Base-by-base conservation (phyloP, 108 stramenopile genomes). In the Discostella pseudostelligera region DNA sequence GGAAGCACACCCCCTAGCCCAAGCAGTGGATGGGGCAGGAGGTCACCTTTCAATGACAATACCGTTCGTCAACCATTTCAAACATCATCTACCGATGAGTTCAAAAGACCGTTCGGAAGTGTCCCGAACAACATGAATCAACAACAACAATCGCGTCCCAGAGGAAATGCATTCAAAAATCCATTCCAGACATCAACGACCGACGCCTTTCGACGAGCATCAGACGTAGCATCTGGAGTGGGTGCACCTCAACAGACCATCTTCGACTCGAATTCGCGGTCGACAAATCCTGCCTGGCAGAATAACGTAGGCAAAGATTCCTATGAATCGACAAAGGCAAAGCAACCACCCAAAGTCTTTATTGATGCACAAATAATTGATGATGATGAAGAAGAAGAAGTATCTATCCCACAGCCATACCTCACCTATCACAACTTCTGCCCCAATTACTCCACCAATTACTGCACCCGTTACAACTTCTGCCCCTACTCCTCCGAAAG, bases 111-210 rank as follows among this genome's bases (percentile, higher is more conserved):
- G 3, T 55, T 56, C 19, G 66, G 62, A 12, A 62, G 32, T 32
- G 32, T 62, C 26, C 62, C 62, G 8, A 21, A 4, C 2, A 44
- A 45, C 8, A 28, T 1, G 2, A 36, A 32, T 32, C 32, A 49
- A 53, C 51, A 28, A 53, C 51, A 28, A 39, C 32, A 40, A 19
- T 43, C 20, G 8, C 36, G 56, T 7, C 39, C 53, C 4, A 12
- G 25, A 9, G 40, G 14, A 16, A 29, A 44, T 8, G 32, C 55
- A 21, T 35, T 42, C 35, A 61, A 70, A 25, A 35, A 36, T 21
- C 69, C 69, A 53, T 69, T 69, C 22, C 68, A 69, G 40, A 69
- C 68, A 51, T 59, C 58, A 0, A 54, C 35, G 2, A 69, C 68
- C 14, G 68, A 69, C 29, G 68, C 49, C 48, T 69, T 69, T 26